phyloP scores from a whole-genome alignment of 2,329 filamentous ascomycete genomes.

The Clonostachys rhizophaga region DNA sequence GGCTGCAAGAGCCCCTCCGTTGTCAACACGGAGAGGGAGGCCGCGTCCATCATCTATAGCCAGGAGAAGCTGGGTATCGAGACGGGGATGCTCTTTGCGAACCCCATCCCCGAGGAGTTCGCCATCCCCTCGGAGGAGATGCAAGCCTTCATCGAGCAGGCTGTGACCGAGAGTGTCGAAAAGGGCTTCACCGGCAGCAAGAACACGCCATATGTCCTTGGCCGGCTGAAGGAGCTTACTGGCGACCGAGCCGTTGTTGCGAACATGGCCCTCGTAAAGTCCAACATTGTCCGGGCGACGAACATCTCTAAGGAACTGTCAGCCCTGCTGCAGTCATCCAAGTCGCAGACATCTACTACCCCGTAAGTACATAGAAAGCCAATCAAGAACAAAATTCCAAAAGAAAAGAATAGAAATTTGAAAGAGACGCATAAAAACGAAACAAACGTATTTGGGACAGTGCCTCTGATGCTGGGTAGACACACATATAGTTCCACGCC shows the following conservation, averaged over 20 bases:
- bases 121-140: slow-evolving; percentile 70
- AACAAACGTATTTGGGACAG: too few species aligned
- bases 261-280: slow-evolving; percentile 59
- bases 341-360: slow-evolving; percentile 16
- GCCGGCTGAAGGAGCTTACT: slow-evolving; percentile 74
- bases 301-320: slow-evolving; percentile 50
- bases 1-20: slow-evolving; percentile 74
- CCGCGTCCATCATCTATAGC: slow-evolving; percentile 82
- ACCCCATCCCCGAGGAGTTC: slow-evolving; percentile 70
- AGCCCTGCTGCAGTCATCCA: slow-evolving; percentile 26
- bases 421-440: too few species aligned
- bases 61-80: slow-evolving; percentile 68
- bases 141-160: slow-evolving; percentile 62
- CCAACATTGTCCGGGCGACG: slow-evolving; percentile 50
- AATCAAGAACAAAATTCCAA: too few species aligned
- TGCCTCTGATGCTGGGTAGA: too few species aligned
- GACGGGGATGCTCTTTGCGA: slow-evolving; percentile 83
- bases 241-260: slow-evolving; percentile 66
- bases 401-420: too few species aligned
- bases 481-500: neutral
- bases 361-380: slow-evolving; percentile 22
- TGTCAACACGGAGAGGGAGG: slow-evolving; percentile 71
- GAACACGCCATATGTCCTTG: slow-evolving; percentile 82
- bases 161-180: slow-evolving; percentile 58
- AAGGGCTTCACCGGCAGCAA: slow-evolving; percentile 66